Conservation (phyloP, 1,284 basidiomycete genomes). For the Sphaerobolus stellatus region DNA sequence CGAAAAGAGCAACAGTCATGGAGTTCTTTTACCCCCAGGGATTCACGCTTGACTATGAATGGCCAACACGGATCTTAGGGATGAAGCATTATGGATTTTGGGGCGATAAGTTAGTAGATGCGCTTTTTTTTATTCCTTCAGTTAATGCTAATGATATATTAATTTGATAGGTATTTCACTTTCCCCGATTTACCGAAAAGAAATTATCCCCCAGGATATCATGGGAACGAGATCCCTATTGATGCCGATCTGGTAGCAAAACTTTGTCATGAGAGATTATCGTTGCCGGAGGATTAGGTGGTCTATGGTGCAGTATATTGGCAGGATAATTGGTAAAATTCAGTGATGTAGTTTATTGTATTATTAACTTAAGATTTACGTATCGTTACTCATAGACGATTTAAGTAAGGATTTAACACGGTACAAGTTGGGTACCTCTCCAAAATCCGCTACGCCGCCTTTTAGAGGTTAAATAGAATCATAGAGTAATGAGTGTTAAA, state of each 20-base stretch:
- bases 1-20: conserved; percentile 66
- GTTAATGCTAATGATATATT: background rate
- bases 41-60: conserved; percentile 81
- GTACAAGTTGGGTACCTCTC: no score
- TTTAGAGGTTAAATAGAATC: no score
- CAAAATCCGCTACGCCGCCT: no score
- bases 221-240: conserved; percentile 50
- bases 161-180: conserved; percentile 41
- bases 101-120: conserved; percentile 76
- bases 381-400: no score
- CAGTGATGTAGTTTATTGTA: no score
- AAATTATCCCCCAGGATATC: conserved; percentile 39
- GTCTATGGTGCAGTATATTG: no score
- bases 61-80: conserved; percentile 68
- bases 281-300: no score
- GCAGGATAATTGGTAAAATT: no score
- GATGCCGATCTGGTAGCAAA: conserved; percentile 46
- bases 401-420: no score
- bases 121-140: conserved; percentile 25
- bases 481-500: no score
- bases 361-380: no score
- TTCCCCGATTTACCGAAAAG: conserved; percentile 47
- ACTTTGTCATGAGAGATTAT: conserved; percentile 36
- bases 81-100: conserved; percentile 77
- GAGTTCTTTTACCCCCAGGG: conserved; percentile 80